Conservation (phyloP, 352 stramenopile species). For the Globisporangium solare region DNA sequence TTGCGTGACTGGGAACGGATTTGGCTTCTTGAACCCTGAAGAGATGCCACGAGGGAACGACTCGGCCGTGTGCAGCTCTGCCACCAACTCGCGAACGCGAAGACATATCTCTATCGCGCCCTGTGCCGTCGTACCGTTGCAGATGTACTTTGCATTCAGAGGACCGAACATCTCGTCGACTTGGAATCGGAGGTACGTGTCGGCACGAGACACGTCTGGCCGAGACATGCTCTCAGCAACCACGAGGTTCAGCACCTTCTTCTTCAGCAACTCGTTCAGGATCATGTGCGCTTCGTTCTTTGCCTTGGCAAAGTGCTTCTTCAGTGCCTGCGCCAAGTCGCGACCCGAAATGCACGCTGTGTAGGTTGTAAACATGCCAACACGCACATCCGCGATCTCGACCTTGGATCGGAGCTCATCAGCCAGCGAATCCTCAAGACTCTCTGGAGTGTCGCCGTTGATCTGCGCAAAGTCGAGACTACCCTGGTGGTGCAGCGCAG, state of each 20-base stretch:
- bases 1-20: conserved; percentile 14
- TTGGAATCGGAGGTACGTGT: conserved; percentile 80
- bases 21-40: conserved; percentile 50
- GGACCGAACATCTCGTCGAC: conserved; percentile 78
- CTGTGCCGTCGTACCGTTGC: conserved; percentile 33
- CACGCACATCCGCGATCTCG: conserved; percentile 49
- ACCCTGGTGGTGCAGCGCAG: conserved; percentile 24
- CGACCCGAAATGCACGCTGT: conserved; percentile 49
- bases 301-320: conserved; percentile 55
- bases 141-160: conserved; percentile 80
- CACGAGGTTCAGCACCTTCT: conserved; percentile 45
- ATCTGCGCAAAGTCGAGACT: conserved; percentile 35
- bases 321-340: conserved; percentile 44
- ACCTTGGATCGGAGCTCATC: conserved; percentile 61
- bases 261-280: conserved; percentile 38
- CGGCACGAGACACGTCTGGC: conserved; percentile 37
- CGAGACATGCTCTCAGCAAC: conserved; percentile 42
- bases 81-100: conserved; percentile 52
- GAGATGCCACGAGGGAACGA: conserved; percentile 69
- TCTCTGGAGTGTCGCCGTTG: conserved; percentile 25
- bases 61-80: conserved; percentile 57
- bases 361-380: conserved; percentile 73
- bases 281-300: conserved; percentile 36
- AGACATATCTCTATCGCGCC: conserved; percentile 71
- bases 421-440: conserved; percentile 53